Conservation (phyloP, 2,329 filamentous ascomycete species). For the Aphanocladium album region DNA sequence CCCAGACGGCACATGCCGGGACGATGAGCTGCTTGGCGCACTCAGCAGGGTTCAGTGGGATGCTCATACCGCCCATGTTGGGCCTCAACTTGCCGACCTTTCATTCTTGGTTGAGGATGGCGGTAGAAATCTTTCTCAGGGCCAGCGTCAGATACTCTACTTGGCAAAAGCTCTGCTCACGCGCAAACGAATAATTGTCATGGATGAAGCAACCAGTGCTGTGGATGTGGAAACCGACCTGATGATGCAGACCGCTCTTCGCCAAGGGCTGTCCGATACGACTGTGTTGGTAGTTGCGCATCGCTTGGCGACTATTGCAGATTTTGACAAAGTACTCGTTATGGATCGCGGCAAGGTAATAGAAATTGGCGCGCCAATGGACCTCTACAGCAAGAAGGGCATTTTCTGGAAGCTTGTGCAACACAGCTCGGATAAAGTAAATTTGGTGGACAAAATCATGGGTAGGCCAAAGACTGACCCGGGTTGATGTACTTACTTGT, state of each 20-base stretch:
- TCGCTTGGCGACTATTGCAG: slow-evolving; percentile 61
- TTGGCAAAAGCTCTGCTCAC: slow-evolving; percentile 48
- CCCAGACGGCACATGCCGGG: slow-evolving; percentile 59
- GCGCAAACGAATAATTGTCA: slow-evolving; percentile 48
- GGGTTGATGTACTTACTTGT: too few species aligned
- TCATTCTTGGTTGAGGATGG: neutral
- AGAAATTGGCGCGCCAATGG: slow-evolving; percentile 54
- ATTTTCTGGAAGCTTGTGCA: neutral
- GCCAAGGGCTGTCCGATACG: slow-evolving; percentile 54
- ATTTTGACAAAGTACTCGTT: slow-evolving; percentile 63
- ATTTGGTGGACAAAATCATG: neutral
- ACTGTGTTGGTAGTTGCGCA: slow-evolving; percentile 65
- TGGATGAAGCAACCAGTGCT: slow-evolving; percentile 66
- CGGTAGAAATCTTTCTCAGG: slow-evolving; percentile 47
- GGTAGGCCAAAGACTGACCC: too few species aligned
- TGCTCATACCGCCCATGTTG: neutral
- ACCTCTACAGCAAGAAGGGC: slow-evolving; percentile 44
- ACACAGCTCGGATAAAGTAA: neutral
- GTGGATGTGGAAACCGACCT: slow-evolving; percentile 66
- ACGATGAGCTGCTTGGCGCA: slow-evolving; percentile 58
- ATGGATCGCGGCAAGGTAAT: slow-evolving; percentile 55
- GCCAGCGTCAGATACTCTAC: slow-evolving; percentile 63
- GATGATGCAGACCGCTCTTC: slow-evolving; percentile 50
- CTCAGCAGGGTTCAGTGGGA: slow-evolving; percentile 60
- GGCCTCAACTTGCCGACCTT: neutral